These are phyloP conservation scores for Hawksworthiomyces lignivorus DNA, from an alignment of 2,329 filamentous ascomycete species.

Conservation along the genomic window DNA sequence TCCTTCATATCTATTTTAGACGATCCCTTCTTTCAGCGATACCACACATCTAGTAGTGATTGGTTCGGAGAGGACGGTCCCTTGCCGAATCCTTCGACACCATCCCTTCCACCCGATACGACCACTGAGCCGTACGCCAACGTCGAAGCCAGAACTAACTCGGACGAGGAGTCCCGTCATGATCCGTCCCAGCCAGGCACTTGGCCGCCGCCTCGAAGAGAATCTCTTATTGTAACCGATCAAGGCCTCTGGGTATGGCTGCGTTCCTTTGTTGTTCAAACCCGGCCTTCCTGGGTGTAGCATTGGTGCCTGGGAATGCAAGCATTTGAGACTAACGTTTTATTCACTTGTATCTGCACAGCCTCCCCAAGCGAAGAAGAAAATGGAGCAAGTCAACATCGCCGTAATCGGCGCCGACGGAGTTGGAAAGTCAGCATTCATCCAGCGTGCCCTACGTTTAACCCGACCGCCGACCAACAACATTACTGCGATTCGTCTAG, in stretches of 20 bases:
- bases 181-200: constrained; percentile 29
- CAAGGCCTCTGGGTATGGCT: constrained; percentile 20
- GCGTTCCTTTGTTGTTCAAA: neutral
- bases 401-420: constrained; percentile 59
- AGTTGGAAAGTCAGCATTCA: constrained; percentile 61
- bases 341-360: too few species aligned
- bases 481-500: constrained; percentile 48
- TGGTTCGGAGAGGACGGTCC: constrained; percentile 19
- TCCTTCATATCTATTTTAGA: constrained; percentile 47
- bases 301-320: too few species aligned
- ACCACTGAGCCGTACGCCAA: too few species aligned
- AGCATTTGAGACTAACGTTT: too few species aligned
- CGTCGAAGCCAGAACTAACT: too few species aligned
- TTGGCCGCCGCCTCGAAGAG: constrained; percentile 40
- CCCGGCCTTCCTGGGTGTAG: too few species aligned
- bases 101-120: constrained; percentile 20
- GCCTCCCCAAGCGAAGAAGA: constrained; percentile 9
- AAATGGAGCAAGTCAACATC: constrained; percentile 56
- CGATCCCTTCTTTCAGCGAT: constrained; percentile 47
- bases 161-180: constrained; percentile 33
- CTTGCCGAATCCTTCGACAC: constrained; percentile 4
- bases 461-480: constrained; percentile 44
- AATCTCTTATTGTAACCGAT: constrained; percentile 31
- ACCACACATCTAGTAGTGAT: constrained; percentile 27
- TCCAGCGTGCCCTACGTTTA: constrained; percentile 54